Base-by-base conservation (phyloP, 805 yeast genomes). In the Tetrapisispora arboricola region DNA sequence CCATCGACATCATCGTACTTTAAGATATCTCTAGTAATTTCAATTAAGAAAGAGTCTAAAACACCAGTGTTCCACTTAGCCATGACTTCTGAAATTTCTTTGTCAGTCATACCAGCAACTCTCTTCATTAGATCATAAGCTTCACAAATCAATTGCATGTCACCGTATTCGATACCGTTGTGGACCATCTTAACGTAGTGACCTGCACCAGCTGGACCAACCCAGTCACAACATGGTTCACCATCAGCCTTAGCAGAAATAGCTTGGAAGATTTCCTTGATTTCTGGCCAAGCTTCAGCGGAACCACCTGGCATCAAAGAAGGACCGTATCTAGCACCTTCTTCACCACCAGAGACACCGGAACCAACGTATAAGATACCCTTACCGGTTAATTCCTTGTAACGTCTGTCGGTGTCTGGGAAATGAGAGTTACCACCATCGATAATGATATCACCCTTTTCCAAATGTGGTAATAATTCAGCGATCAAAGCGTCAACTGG, bases 181-280 rank as follows among this genome's bases (percentile, higher is more conserved):
- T 90, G 98, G 51, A 92, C 97, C 98, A 92, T 92, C 76, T 90
- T 90, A 64, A 90, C 97, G 71, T 82, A 90, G 71, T 90, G 98
- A 61, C 98, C 98, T 36, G 97, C 79, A 68, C 98, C 98, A 47
- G 94, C 95, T 55, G 90, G 95, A 61, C 98, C 98, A 57, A 90
- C 96, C 98, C 98, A 90, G 78, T 90, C 98, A 73, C 98, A 90
- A 73, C 98, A 90, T 64, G 98, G 96, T 73, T 92, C 96, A 58
- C 95, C 96, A 62, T 92, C 96, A 48, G 94, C 68, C 75, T 90
- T 87, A 64, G 98, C 97, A 42, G 96, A 72, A 58, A 92, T 84
- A 42, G 88, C 77, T 72, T 90, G 98, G 86, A 90, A 87, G 61
- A 90, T 92, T 49, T 78, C 80, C 80, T 90, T 90, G 64, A 90